phyloP scores from a whole-genome alignment of 768 basidiomycete genomes.

The Kwoniella bestiolae region DNA sequence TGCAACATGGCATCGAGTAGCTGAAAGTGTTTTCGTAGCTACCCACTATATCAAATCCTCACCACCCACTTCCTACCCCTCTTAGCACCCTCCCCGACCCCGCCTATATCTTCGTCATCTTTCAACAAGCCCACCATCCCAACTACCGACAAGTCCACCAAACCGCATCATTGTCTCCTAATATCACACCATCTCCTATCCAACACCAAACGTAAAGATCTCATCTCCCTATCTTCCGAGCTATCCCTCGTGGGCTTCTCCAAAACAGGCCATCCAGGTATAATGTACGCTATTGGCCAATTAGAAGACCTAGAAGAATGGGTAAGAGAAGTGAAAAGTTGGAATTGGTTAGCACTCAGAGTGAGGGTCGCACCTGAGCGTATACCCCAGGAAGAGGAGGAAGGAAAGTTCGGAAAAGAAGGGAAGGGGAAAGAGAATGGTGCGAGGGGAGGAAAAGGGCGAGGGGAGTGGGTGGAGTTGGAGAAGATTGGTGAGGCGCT shows the following conservation, averaged over 20 bases:
- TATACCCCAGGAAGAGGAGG: constrained; percentile 5
- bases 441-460: constrained; percentile 32
- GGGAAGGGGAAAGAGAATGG: constrained; percentile 23
- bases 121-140: background rate
- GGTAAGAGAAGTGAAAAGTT: constrained; percentile 68
- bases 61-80: constrained; percentile 66
- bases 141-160: background rate
- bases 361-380: constrained; percentile 61
- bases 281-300: constrained; percentile 72
- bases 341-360: constrained; percentile 78
- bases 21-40: constrained; percentile 61
- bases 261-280: constrained; percentile 75
- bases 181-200: constrained; percentile 70
- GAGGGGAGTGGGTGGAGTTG: constrained; percentile 66
- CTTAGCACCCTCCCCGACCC: constrained; percentile 48
- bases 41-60: constrained; percentile 67
- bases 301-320: constrained; percentile 67
- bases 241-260: constrained; percentile 69
- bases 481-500: constrained; percentile 73
- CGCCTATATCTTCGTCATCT: background rate
- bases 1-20: constrained; percentile 56
- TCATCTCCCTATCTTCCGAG: constrained; percentile 64
- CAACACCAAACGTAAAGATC: constrained; percentile 64
- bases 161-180: constrained; percentile 66
- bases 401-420: background rate